A percentile compares a stretch with the other conserved stretches of the same genome.
Conservation (phyloP, 306 rosid genomes). For the Ormosia emarginata region DNA sequence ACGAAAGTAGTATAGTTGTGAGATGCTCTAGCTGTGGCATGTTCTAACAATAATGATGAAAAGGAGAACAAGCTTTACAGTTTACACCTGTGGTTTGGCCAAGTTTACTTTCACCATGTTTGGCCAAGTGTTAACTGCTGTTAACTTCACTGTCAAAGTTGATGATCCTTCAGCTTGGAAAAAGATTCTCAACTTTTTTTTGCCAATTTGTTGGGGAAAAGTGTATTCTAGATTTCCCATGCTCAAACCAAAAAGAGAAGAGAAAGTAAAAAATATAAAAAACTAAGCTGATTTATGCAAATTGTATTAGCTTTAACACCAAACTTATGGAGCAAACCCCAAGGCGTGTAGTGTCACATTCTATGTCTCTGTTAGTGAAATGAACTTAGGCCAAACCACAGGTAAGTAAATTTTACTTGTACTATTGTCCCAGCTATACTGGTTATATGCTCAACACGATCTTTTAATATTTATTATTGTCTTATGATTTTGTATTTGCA, state of each 20-base stretch:
- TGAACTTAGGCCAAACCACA: background rate
- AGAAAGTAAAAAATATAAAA: background rate
- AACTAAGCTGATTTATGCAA: background rate
- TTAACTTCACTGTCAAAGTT: background rate
- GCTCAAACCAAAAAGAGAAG: background rate
- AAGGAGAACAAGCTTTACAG: background rate
- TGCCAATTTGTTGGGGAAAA: background rate
- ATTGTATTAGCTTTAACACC: background rate
- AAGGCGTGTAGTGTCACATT: background rate
- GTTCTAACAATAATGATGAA: background rate
- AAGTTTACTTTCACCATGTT: background rate
- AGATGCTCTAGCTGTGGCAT: background rate
- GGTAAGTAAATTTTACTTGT: background rate
- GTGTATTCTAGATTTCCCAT: background rate
- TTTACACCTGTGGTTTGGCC: background rate
- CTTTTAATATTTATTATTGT: background rate
- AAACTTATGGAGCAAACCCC: background rate
- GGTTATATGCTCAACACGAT: background rate
- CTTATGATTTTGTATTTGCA: slow-evolving; percentile 11
- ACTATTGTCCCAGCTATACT: background rate
- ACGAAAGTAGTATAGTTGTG: background rate
- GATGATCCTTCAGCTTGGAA: background rate
- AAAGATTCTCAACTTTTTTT: background rate
- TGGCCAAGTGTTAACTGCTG: background rate
- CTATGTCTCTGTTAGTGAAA: background rate